Base-by-base conservation (phyloP, 2,329 filamentous ascomycete genomes). In the Shiraia sp. region DNA sequence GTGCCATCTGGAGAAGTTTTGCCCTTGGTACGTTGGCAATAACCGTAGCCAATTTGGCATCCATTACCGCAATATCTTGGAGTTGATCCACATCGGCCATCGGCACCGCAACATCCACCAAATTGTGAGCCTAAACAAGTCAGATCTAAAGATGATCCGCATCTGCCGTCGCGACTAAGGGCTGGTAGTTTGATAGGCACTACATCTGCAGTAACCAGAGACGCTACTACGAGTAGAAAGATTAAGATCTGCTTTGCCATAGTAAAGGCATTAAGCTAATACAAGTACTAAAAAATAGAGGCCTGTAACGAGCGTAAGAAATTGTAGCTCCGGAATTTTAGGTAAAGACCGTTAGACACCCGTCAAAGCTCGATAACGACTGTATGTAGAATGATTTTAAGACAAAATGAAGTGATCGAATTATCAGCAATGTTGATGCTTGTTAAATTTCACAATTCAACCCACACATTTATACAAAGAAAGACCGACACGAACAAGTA, bases 31-130 rank as follows among this genome's bases (percentile, higher is more conserved):
- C 47, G 38, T 16, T 55, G 42, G 31, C 59, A 62, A 28, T 49
- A 37, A 9, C 59, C 59, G 12, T 40, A 55, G 5, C 40, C 45
- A 17, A 47, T 28, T 28, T 61, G 55, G 36, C 59, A 63, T 13
- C 54, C 56, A 8, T 12, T 25, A 10, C 52, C 55, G 40, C 59
- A 63, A 24, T 53, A 41, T 4, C 52, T 51, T 6, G 25, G 6
- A 1, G 54, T 52, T 35, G 50, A 47, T 29, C 55, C 55, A 31
- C 55, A 59, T 16, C 30, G 14, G 29, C 53, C 53, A 9, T 42
- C 32, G 3, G 30, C 32, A 30, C 46, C 42, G 28, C 56, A 59
- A 33, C 56, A 59, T 29, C 49, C 49, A 14, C 56, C 54, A 36
- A 49, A 59, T 16, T 47, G 37, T 12, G 49, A 53, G 13, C 48